phyloP scores from a whole-genome alignment of 2,329 filamentous ascomycete species.

The Zymoseptoria ardabiliae region DNA sequence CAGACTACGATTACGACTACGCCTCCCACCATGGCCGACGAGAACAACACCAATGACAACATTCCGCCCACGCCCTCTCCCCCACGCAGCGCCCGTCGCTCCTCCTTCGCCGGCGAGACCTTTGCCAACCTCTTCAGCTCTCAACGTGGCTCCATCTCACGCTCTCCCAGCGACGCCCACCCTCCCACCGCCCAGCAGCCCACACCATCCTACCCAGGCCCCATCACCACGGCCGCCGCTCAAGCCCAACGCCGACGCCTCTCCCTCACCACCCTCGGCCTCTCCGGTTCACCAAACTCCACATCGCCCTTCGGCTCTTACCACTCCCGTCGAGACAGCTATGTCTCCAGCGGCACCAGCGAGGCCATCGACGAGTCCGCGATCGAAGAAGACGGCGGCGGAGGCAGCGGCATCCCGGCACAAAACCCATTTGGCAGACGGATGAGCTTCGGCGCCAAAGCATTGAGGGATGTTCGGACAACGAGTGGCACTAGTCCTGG shows the following conservation, averaged over 20 bases:
- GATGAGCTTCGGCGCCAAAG: constrained; percentile 82
- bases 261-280: constrained; percentile 43
- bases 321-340: constrained; percentile 37
- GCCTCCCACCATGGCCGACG: constrained; percentile 15
- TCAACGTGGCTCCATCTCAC: constrained; percentile 17
- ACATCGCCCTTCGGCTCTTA: constrained; percentile 37
- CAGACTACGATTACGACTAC: not conserved
- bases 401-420: constrained; percentile 45
- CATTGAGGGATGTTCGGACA: constrained; percentile 61
- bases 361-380: constrained; percentile 42
- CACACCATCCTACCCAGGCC: constrained; percentile 33
- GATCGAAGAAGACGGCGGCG: constrained; percentile 42
- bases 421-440: constrained; percentile 64
- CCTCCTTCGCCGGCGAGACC: constrained; percentile 42
- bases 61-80: constrained; percentile 5
- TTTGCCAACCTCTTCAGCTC: constrained; percentile 43
- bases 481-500: constrained; percentile 24
- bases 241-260: constrained; percentile 44
- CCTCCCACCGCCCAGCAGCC: constrained; percentile 6
- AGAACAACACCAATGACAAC: constrained; percentile 5
- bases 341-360: constrained; percentile 36
- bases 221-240: constrained; percentile 43
- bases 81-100: constrained; percentile 33
- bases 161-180: constrained; percentile 23
- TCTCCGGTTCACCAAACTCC: constrained; percentile 38